Evolutionary conservation across 1,139 yeast genomes (phyloP).

Genomic region (Hemisphaericaspora xylofermentans): DNA sequence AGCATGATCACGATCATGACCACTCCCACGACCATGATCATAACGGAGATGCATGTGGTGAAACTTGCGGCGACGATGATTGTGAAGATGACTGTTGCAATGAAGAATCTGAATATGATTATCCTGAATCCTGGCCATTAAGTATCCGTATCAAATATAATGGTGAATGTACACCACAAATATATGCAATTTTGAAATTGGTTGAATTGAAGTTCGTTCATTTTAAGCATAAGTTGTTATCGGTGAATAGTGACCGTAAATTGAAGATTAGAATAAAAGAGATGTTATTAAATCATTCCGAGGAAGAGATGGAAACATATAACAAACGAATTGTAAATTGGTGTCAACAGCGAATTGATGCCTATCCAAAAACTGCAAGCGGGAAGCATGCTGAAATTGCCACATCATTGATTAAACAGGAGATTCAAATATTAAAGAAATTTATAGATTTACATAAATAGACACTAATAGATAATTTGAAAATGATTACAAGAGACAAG

Average conservation of each 20-base stretch:
- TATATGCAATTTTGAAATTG: constrained; percentile 26
- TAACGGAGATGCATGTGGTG: constrained; percentile 19
- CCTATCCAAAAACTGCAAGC: constrained; percentile 14
- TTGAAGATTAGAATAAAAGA: constrained; percentile 9
- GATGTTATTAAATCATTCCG: constrained; percentile 13
- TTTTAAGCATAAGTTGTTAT: constrained; percentile 19
- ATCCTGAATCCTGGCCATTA: constrained; percentile 31
- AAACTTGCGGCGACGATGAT: constrained; percentile 14
- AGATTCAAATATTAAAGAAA: constrained; percentile 16
- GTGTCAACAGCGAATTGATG: constrained; percentile 21
- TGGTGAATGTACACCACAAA: constrained; percentile 27
- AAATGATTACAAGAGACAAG: too few species aligned
- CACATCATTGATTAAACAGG: constrained; percentile 18
- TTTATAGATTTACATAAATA: constrained; percentile 11
- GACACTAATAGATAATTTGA: too few species aligned
- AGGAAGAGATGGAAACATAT: constrained; percentile 13
- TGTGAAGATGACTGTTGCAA: constrained; percentile 13
- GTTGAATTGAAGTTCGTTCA: constrained; percentile 25
- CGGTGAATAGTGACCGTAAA: constrained; percentile 9
- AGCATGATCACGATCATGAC: constrained; percentile 11
- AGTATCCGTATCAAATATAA: constrained; percentile 23
- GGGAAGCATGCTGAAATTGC: constrained; percentile 14
- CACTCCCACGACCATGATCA: constrained; percentile 10
- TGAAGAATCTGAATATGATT: constrained; percentile 18
- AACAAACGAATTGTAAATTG: constrained; percentile 20